Conservation (phyloP, 768 basidiomycete species). For the Gloeopeniophorella convolvens region DNA sequence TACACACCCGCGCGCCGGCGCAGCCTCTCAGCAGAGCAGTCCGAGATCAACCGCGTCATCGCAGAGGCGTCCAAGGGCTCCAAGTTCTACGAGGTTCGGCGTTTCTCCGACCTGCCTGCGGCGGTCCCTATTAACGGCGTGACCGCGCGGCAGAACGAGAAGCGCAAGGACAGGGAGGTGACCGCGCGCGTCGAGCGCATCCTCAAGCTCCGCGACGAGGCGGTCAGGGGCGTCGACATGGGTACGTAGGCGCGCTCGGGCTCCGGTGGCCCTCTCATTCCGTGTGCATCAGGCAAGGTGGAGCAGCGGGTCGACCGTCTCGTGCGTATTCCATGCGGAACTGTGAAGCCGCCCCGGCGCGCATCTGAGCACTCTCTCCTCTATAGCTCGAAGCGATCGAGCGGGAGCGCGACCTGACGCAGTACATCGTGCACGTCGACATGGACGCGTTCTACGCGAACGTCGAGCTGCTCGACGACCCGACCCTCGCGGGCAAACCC, state of each 20-base stretch:
- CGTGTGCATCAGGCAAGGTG: constrained; percentile 38
- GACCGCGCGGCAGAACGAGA: constrained; percentile 62
- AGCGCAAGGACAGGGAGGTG: constrained; percentile 80
- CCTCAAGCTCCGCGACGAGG: constrained; percentile 56
- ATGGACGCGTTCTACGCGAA: constrained; percentile 92
- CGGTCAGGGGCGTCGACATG: constrained; percentile 45
- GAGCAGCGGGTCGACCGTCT: constrained; percentile 64
- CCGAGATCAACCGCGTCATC: constrained; percentile 82
- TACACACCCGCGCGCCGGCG: neutral
- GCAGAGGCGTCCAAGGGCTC: constrained; percentile 90
- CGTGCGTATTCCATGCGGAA: constrained; percentile 37
- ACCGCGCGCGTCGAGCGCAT: constrained; percentile 70
- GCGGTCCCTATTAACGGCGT: neutral
- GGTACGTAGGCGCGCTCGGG: too few relatives aligned
- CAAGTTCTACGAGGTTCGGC: constrained; percentile 75
- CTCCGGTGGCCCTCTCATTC: neutral
- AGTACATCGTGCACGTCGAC: constrained; percentile 89
- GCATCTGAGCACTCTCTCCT: constrained; percentile 1
- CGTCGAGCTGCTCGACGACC: constrained; percentile 66
- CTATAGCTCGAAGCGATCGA: constrained; percentile 65
- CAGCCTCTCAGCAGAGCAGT: constrained; percentile 72
- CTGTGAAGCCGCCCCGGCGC: neutral
- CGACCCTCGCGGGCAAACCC: constrained; percentile 58
- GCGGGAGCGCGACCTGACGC: constrained; percentile 65
- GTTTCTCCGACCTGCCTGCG: neutral